These are phyloP conservation scores for Tranzscheliella williamsii DNA, from an alignment of 1,284 basidiomycete genomes.

Conservation along the genomic window DNA sequence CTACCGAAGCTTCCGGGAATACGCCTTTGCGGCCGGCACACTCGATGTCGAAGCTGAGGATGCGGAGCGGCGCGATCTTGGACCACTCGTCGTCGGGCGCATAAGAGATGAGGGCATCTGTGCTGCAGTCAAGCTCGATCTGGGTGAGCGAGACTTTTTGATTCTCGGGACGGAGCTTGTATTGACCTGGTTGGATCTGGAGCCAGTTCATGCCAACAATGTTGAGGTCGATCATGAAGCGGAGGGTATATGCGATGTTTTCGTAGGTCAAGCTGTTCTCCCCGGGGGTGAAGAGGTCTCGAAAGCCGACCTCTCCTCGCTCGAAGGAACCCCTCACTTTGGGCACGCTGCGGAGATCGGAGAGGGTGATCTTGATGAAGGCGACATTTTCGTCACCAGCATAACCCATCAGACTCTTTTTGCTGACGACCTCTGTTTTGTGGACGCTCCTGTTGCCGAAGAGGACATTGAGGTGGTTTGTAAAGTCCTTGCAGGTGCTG, in stretches of 20 bases:
- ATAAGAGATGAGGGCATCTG: slow-evolving; percentile 48
- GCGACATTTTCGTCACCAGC: slow-evolving; percentile 52
- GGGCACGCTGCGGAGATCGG: slow-evolving; percentile 49
- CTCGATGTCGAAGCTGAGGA: slow-evolving; percentile 60
- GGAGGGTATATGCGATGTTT: slow-evolving; percentile 57
- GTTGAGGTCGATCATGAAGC: slow-evolving; percentile 60
- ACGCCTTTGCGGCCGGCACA: slow-evolving; percentile 60
- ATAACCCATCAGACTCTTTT: slow-evolving; percentile 58
- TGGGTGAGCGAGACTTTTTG: slow-evolving; percentile 52
- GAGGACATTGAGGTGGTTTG: slow-evolving; percentile 55
- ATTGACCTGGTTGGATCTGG: slow-evolving; percentile 45
- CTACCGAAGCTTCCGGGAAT: slow-evolving; percentile 55
- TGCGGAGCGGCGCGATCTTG: slow-evolving; percentile 57
- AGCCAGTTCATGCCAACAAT: slow-evolving; percentile 62
- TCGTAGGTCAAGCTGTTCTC: slow-evolving; percentile 55
- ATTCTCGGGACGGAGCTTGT: slow-evolving; percentile 45
- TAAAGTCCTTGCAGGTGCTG: slow-evolving; percentile 52
- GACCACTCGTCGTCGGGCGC: slow-evolving; percentile 58
- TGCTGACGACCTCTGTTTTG: slow-evolving; percentile 40
- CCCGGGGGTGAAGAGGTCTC: slow-evolving; percentile 54
- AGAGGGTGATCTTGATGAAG: slow-evolving; percentile 55
- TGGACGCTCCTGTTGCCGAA: slow-evolving; percentile 45
- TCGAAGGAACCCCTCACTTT: slow-evolving; percentile 55
- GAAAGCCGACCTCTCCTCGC: slow-evolving; percentile 56
- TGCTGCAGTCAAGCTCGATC: slow-evolving; percentile 57